Evolutionary conservation across 805 yeast species (phyloP).

Genomic region (Kuraishia ogatae): DNA sequence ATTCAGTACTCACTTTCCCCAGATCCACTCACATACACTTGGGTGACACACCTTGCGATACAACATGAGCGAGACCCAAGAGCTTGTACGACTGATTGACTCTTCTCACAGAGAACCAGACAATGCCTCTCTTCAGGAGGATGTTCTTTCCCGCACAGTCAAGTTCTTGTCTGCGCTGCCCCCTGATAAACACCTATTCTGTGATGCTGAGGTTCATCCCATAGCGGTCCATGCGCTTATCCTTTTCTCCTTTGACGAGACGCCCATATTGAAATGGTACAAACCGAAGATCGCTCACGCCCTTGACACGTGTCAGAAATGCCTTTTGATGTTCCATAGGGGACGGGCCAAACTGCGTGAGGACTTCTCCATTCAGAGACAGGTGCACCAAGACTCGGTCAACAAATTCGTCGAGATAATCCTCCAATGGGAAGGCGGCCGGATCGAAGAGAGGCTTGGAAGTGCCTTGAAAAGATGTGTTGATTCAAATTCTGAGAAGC

Average conservation of each 20-base stretch:
- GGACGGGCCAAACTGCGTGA: slow-evolving; percentile 43
- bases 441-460: slow-evolving; percentile 8
- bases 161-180: slow-evolving; percentile 22
- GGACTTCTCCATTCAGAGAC: slow-evolving; percentile 42
- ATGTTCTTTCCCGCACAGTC: slow-evolving; percentile 31
- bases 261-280: slow-evolving; percentile 33
- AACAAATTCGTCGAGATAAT: slow-evolving; percentile 23
- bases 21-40: neutral
- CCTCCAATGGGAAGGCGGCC: slow-evolving; percentile 17
- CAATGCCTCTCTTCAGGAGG: slow-evolving; percentile 24
- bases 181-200: slow-evolving; percentile 39
- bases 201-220: slow-evolving; percentile 39
- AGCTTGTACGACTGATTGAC: slow-evolving; percentile 12
- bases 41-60: neutral
- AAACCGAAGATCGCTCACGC: slow-evolving; percentile 28
- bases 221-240: slow-evolving; percentile 47
- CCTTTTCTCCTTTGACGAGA: slow-evolving; percentile 49
- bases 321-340: slow-evolving; percentile 43
- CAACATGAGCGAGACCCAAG: neutral
- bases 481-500: slow-evolving; percentile 6
- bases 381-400: slow-evolving; percentile 23
- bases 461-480: neutral
- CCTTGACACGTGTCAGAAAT: slow-evolving; percentile 41
- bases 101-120: slow-evolving; percentile 22
- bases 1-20: too few species aligned